Conservation (phyloP, 345 rosid species). For the Camelina hispida region DNA sequence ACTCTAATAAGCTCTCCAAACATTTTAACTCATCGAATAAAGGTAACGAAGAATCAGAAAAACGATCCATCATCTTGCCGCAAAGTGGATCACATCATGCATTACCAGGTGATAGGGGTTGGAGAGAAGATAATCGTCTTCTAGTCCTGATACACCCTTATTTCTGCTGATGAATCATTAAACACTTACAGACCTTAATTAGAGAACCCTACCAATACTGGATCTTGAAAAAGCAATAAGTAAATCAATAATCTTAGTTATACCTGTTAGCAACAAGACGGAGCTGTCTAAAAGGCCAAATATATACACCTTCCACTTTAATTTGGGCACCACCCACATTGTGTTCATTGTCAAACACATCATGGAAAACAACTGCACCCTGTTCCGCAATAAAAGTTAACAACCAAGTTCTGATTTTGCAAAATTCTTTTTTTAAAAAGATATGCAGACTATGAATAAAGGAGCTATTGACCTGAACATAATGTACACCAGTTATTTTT, state of each 20-base stretch:
- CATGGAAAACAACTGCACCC: slow-evolving; percentile 98
- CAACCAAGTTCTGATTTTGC: neutral
- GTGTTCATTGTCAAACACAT: slow-evolving; percentile 84
- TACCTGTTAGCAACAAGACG: slow-evolving; percentile 97
- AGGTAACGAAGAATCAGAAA: neutral
- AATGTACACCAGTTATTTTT: slow-evolving; percentile 92
- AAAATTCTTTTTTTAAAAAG: neutral
- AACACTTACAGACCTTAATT: slow-evolving; percentile 11
- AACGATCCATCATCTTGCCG: neutral
- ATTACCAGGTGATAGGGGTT: slow-evolving; percentile 97
- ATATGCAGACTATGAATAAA: neutral
- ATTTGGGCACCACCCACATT: slow-evolving; percentile 95
- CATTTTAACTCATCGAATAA: neutral
- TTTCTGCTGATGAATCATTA: slow-evolving; percentile 62
- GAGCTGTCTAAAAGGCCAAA: slow-evolving; percentile 99
- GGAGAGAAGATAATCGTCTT: slow-evolving; percentile 88
- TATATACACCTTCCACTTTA: slow-evolving; percentile 97
- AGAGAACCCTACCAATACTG: neutral
- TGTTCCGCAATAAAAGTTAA: slow-evolving; percentile 46
- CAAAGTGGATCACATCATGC: slow-evolving; percentile 2
- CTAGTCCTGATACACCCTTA: slow-evolving; percentile 73
- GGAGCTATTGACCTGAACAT: slow-evolving; percentile 71
- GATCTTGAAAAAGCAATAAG: neutral
- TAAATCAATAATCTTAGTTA: neutral
- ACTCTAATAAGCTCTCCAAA: slow-evolving; percentile 21